phyloP scores from a whole-genome alignment of 768 basidiomycete genomes.

The Psilocybe sp. region DNA sequence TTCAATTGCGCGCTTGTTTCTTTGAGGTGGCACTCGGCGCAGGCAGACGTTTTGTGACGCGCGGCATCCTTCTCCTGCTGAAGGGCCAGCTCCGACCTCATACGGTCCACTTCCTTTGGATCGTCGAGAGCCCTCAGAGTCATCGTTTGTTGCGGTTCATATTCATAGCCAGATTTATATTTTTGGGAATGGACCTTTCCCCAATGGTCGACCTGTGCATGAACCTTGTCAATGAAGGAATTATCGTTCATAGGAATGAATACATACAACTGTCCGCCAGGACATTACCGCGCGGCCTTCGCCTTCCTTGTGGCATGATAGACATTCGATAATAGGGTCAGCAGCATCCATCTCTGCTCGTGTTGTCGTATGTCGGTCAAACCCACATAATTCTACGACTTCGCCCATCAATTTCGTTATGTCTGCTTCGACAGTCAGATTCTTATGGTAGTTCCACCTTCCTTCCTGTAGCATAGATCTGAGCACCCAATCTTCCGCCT shows the following conservation, averaged over 20 bases:
- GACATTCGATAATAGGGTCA: conserved; percentile 17
- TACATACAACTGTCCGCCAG: conserved; percentile 13
- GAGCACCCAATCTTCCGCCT: too few species aligned
- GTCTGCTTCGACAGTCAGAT: background rate
- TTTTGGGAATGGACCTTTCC: too few species aligned
- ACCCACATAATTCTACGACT: conserved; percentile 18
- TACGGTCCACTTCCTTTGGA: too few species aligned
- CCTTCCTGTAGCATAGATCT: background rate
- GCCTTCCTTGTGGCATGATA: conserved; percentile 5
- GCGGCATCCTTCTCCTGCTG: too few species aligned
- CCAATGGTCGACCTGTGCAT: too few species aligned
- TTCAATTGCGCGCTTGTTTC: too few species aligned
- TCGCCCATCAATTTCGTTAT: background rate
- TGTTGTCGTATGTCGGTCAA: conserved; percentile 20
- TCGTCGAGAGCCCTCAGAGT: too few species aligned
- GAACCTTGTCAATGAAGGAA: background rate
- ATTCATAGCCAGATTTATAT: too few species aligned
- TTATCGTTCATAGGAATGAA: background rate
- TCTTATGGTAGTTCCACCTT: conserved; percentile 5
- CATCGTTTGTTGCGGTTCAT: too few species aligned
- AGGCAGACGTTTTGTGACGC: too few species aligned
- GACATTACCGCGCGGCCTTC: conserved; percentile 11
- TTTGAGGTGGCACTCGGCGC: too few species aligned
- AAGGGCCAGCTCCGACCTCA: too few species aligned
- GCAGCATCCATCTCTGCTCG: conserved; percentile 20